These are phyloP conservation scores for Cynanchum wilfordii DNA, from an alignment of 257 asterid species.

Conservation along the genomic window DNA sequence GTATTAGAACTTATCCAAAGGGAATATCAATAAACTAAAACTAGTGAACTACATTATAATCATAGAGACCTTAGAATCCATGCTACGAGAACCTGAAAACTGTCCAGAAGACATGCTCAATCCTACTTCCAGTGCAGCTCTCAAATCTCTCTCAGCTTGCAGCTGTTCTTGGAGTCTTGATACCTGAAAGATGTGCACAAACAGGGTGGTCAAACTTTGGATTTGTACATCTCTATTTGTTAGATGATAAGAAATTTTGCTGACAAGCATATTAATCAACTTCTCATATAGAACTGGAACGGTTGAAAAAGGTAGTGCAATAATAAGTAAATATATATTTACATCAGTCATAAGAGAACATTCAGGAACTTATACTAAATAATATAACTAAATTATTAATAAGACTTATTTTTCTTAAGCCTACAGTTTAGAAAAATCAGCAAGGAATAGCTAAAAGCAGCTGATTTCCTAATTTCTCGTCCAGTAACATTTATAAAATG, in stretches of 20 bases:
- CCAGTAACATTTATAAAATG: background rate
- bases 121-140: constrained; percentile 93
- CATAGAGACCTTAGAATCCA: constrained; percentile 83
- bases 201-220: background rate
- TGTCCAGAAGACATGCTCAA: constrained; percentile 94
- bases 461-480: background rate
- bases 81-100: constrained; percentile 64
- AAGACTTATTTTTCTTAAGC: background rate
- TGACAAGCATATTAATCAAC: background rate
- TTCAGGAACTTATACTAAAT: background rate
- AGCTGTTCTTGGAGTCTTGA: constrained; percentile 94
- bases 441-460: background rate
- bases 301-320: background rate
- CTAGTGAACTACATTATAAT: constrained; percentile 4
- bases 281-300: background rate
- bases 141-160: constrained; percentile 93
- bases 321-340: background rate
- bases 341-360: background rate
- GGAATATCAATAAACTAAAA: background rate
- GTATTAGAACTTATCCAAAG: constrained; percentile 4
- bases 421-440: background rate
- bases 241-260: background rate
- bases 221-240: background rate
- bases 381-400: background rate
- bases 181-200: constrained; percentile 35